These are phyloP conservation scores for Acorus calamus DNA, from an alignment of 106 monocot genomes.

Conservation along the genomic window DNA sequence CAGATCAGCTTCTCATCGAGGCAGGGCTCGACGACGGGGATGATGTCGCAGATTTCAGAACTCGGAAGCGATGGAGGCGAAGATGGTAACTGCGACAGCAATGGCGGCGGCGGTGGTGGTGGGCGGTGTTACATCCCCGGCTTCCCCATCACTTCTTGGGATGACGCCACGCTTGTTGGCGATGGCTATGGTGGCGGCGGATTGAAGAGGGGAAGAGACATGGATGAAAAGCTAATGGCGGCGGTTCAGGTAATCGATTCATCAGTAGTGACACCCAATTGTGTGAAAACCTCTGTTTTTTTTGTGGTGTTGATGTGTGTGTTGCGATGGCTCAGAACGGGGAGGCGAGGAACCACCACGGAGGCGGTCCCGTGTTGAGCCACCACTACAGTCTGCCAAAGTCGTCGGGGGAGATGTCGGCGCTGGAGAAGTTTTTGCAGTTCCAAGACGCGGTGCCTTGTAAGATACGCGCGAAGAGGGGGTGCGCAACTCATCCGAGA, in stretches of 20 bases:
- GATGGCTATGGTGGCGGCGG: constrained; percentile 26
- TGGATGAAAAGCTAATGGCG: constrained; percentile 4
- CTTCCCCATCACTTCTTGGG: constrained; percentile 50
- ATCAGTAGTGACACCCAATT: too few relatives aligned
- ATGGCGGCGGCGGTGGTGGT: constrained; percentile 10
- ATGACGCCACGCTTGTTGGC: constrained; percentile 36
- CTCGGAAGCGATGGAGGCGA: constrained; percentile 37
- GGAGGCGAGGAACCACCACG: constrained; percentile 21
- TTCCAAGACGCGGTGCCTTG: constrained; percentile 91
- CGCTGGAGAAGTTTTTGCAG: constrained; percentile 69
- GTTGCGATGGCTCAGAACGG: constrained; percentile 15
- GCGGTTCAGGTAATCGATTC: too few relatives aligned
- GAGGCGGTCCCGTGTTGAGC: constrained; percentile 8
- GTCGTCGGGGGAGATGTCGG: constrained; percentile 49
- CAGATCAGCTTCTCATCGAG: constrained; percentile 74
- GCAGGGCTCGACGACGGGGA: constrained; percentile 27
- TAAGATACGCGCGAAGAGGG: constrained; percentile 77
- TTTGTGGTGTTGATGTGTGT: neutral
- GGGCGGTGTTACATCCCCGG: constrained; percentile 42
- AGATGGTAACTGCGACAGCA: constrained; percentile 34
- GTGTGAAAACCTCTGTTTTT: too few relatives aligned
- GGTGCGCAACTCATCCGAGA: constrained; percentile 85
- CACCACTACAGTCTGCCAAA: constrained; percentile 77
- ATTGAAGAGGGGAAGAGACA: constrained; percentile 36
- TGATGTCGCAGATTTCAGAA: constrained; percentile 79